A percentile compares a stretch with the other conserved stretches of the same genome.
phyloP scores from a whole-genome alignment of 305 asterid species.

The Petunia hybrid region DNA sequence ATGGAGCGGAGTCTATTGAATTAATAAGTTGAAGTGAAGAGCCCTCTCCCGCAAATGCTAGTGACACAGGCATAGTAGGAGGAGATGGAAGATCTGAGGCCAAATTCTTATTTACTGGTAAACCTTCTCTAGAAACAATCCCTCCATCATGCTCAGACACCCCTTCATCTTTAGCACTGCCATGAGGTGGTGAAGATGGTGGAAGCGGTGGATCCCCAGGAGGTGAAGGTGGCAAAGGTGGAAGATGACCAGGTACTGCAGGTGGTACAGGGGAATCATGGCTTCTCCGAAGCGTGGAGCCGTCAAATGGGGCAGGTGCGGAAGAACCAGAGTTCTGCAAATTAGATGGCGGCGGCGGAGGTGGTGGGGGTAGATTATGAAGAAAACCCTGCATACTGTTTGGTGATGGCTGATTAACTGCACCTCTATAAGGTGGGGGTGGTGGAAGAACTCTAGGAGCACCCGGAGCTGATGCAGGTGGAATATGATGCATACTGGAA shows the following conservation, averaged over 20 bases:
- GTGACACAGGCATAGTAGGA: slow-evolving; percentile 43
- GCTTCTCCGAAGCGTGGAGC: slow-evolving; percentile 40
- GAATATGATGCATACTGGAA: slow-evolving; percentile 51
- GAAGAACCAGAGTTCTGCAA: slow-evolving; percentile 44
- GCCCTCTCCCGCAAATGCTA: slow-evolving; percentile 27
- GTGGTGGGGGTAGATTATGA: slow-evolving; percentile 42
- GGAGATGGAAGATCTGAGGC: slow-evolving; percentile 44
- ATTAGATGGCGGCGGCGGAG: slow-evolving; percentile 40
- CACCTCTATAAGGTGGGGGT: slow-evolving; percentile 55
- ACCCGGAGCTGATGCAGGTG: slow-evolving; percentile 43
- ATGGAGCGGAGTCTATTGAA: slow-evolving; percentile 43
- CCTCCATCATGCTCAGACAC: slow-evolving; percentile 28
- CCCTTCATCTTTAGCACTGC: slow-evolving; percentile 13
- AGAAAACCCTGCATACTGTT: slow-evolving; percentile 39
- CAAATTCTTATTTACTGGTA: slow-evolving; percentile 37
- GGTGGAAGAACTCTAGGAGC: slow-evolving; percentile 48
- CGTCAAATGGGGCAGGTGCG: slow-evolving; percentile 45
- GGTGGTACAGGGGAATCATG: slow-evolving; percentile 38
- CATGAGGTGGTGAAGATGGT: slow-evolving; percentile 58
- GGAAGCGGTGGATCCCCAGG: slow-evolving; percentile 66
- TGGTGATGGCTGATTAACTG: slow-evolving; percentile 45
- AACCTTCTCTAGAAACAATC: slow-evolving; percentile 34
- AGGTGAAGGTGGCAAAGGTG: slow-evolving; percentile 59
- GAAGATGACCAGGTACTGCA: slow-evolving; percentile 54
- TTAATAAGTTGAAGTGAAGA: slow-evolving; percentile 34